Conservation (phyloP, 1,284 basidiomycete genomes). For the Melanopsichium pennsylvanicum region DNA sequence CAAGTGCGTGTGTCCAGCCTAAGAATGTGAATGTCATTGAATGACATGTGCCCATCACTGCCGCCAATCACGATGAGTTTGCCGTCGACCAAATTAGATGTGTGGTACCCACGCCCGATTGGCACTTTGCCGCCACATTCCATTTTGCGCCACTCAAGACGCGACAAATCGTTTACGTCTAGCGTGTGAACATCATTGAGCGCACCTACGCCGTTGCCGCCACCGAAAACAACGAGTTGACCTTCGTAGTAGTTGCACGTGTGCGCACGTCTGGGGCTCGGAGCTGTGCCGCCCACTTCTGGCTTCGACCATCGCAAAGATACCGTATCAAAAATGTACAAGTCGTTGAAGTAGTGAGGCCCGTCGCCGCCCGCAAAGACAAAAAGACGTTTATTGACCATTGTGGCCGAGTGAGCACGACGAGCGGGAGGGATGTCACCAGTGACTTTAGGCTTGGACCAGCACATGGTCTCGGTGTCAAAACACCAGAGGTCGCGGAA, state of each 20-base stretch:
- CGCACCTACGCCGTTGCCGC: constrained; percentile 86
- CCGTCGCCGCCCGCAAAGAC: constrained; percentile 88
- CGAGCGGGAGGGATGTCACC: constrained; percentile 69
- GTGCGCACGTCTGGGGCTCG: constrained; percentile 80
- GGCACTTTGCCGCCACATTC: constrained; percentile 63
- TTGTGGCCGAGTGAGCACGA: constrained; percentile 85
- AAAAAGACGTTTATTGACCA: constrained; percentile 79
- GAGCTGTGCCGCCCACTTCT: constrained; percentile 66
- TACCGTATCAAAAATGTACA: constrained; percentile 82
- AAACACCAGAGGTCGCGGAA: constrained; percentile 83
- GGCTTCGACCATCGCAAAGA: constrained; percentile 48
- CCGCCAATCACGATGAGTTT: constrained; percentile 84
- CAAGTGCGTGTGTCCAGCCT: constrained; percentile 70
- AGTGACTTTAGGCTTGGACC: constrained; percentile 70
- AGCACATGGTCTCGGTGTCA: constrained; percentile 89
- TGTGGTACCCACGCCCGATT: constrained; percentile 84
- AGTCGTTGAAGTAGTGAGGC: constrained; percentile 71
- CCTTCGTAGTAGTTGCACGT: constrained; percentile 79
- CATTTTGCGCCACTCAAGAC: constrained; percentile 72
- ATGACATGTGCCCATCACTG: constrained; percentile 71
- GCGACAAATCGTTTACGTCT: constrained; percentile 72
- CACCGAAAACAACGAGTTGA: constrained; percentile 86
- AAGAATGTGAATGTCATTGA: constrained; percentile 85
- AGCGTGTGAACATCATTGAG: constrained; percentile 89
- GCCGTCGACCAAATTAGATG: constrained; percentile 83